Conservation (phyloP, 129 eudicot species). For the Flaveria sonorensis region DNA sequence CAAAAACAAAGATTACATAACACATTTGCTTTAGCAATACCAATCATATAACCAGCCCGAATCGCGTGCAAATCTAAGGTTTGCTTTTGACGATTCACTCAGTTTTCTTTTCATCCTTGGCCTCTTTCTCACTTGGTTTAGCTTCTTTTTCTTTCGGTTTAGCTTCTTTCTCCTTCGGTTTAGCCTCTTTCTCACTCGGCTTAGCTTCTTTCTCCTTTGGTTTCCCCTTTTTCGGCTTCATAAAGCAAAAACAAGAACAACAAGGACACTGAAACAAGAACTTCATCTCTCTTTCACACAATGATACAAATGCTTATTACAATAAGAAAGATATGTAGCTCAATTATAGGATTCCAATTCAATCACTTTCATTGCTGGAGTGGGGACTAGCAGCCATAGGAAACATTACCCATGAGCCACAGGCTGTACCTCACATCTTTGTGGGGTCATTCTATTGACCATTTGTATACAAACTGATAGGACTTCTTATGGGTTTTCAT, state of each 20-base stretch:
- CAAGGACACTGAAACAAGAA: conserved; percentile 95
- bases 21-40: conserved; percentile 12
- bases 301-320: conserved; percentile 25
- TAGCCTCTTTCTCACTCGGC: conserved; percentile 15
- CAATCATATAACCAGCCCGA: background rate
- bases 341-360: conserved; percentile 37
- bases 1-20: conserved; percentile 4
- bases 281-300: conserved; percentile 49
- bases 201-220: conserved; percentile 9
- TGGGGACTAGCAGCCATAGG: conserved; percentile 34
- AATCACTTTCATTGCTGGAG: conserved; percentile 34
- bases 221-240: conserved; percentile 72
- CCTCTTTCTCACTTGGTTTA: conserved; percentile 23
- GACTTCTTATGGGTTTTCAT: conserved; percentile 5
- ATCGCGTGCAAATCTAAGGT: background rate
- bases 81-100: conserved; percentile 23
- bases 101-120: conserved; percentile 39
- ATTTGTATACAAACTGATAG: conserved; percentile 8
- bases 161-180: conserved; percentile 17
- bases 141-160: conserved; percentile 35
- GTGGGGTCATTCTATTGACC: conserved; percentile 37
- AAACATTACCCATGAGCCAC: conserved; percentile 37
- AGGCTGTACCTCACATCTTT: conserved; percentile 37
- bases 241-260: conserved; percentile 91
- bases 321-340: conserved; percentile 24